Evolutionary conservation across 371 early-diverging fungal genomes (phyloP).

Genomic region (Mortierella sp.): DNA sequence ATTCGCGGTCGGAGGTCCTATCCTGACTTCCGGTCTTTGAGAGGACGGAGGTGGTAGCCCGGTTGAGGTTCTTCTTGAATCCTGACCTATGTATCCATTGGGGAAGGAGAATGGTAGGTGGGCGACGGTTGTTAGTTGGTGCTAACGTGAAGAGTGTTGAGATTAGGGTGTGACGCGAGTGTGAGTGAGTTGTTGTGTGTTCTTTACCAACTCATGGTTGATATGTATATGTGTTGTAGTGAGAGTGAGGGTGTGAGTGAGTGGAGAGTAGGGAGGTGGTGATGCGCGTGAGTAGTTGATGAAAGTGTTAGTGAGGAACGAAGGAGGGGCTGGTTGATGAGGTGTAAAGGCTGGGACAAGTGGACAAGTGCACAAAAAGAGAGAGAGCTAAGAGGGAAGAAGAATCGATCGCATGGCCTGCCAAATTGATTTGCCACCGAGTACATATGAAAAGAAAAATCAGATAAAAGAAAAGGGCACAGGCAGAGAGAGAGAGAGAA

Average conservation of each 20-base stretch:
- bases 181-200: not conserved
- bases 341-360: too few species aligned
- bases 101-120: not conserved
- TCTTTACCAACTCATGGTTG: slow-evolving; percentile 19
- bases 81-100: slow-evolving; percentile 71
- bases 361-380: not conserved
- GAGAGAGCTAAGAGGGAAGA: not conserved
- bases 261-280: too few species aligned
- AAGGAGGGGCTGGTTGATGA: not conserved
- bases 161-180: not conserved
- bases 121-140: not conserved
- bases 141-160: too few species aligned
- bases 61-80: slow-evolving; percentile 87
- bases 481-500: too few species aligned
- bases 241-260: too few species aligned
- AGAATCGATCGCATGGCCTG: not conserved
- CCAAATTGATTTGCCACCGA: not conserved
- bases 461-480: not conserved
- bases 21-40: slow-evolving; percentile 42
- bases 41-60: slow-evolving; percentile 85
- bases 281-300: not conserved
- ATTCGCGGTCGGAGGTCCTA: slow-evolving; percentile 77
- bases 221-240: not conserved
- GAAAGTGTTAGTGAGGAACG: not conserved
- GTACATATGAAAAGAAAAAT: not conserved